Evolutionary conservation across 2,329 filamentous ascomycete genomes (phyloP).

Genomic region (Lojkania enalia): DNA sequence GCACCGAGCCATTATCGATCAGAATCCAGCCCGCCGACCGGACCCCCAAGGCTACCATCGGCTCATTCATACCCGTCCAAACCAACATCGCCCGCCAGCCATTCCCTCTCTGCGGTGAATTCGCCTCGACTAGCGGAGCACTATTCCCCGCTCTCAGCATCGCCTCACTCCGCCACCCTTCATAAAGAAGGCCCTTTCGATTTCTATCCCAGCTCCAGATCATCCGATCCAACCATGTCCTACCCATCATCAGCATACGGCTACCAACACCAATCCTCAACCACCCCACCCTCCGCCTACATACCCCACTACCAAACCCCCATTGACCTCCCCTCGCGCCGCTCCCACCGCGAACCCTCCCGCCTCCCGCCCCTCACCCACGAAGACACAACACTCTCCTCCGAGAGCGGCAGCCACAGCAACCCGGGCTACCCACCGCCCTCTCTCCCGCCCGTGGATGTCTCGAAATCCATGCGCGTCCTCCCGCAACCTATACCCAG

Average conservation of each 20-base stretch:
- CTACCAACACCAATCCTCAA: slow-evolving; percentile 18
- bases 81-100: slow-evolving; percentile 38
- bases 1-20: slow-evolving; percentile 20
- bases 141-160: slow-evolving; percentile 41
- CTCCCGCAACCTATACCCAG: slow-evolving; percentile 45
- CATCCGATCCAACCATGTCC: slow-evolving; percentile 22
- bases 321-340: slow-evolving; percentile 36
- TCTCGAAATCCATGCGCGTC: slow-evolving; percentile 37
- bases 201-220: slow-evolving; percentile 15
- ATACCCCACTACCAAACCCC: slow-evolving; percentile 25
- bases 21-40: slow-evolving; percentile 34
- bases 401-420: slow-evolving; percentile 32
- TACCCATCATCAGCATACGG: slow-evolving; percentile 24
- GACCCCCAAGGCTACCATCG: slow-evolving; percentile 28
- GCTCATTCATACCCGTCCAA: slow-evolving; percentile 33
- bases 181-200: slow-evolving; percentile 35
- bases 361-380: slow-evolving; percentile 42
- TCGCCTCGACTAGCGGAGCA: slow-evolving; percentile 38
- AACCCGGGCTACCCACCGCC: slow-evolving; percentile 14
- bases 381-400: slow-evolving; percentile 47
- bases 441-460: slow-evolving; percentile 29
- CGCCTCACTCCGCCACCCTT: slow-evolving; percentile 33
- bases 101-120: slow-evolving; percentile 35
- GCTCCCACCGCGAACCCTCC: slow-evolving; percentile 32
- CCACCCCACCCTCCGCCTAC: slow-evolving; percentile 26